Evolutionary conservation across 2,329 filamentous ascomycete genomes (phyloP), one percentile per base, ranked within the genome.

Genomic region (Thelonectria discophora): DNA sequence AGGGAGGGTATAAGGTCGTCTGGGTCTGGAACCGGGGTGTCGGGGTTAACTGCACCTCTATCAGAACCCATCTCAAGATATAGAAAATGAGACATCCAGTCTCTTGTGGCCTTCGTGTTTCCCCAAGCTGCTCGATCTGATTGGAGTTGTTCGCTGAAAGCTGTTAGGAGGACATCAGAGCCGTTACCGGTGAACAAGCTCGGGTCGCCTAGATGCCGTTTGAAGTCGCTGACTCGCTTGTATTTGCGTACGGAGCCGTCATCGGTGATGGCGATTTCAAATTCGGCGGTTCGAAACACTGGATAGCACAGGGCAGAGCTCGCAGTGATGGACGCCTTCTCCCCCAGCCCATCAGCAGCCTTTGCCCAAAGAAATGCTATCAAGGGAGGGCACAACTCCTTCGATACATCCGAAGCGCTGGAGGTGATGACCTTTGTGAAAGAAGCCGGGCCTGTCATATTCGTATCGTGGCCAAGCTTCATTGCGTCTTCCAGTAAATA

Each of bases 31-130:
- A 43, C 43, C 2, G 49, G 42, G 4, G 17, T 3, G 1, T 17
- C 13, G 2, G 56, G 49, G n/a, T 59, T 49, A 15, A 54, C n/a
- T 3, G 48, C 53, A 34, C 34, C 43, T 24, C 43, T 13, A 24
- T 24, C 21, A 3, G 18, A 24, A 9, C 32, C 49, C 30, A 3
- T 30, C 10, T 54, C 40, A 30, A 49, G 9, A 5, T 24, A 20
- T n/a, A 59, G 42, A 5, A 54, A 37, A 5, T 59, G 30, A 1
- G 20, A 17, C 40, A 59, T 42, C 56, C 56, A 59, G 13, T 48
- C 50, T 13, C 24, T 13, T 15, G 56, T 21, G 13, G 21, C 37
- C 1, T 20, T 47, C 11, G 48, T 5, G 40, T 40, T 24, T 18
- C 48, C 13, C 51, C 39, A 45, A 13, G 4, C 27, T 10, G 27